Conservation (phyloP, 1,139 yeast species). For the Blastobotrys aristatus region DNA sequence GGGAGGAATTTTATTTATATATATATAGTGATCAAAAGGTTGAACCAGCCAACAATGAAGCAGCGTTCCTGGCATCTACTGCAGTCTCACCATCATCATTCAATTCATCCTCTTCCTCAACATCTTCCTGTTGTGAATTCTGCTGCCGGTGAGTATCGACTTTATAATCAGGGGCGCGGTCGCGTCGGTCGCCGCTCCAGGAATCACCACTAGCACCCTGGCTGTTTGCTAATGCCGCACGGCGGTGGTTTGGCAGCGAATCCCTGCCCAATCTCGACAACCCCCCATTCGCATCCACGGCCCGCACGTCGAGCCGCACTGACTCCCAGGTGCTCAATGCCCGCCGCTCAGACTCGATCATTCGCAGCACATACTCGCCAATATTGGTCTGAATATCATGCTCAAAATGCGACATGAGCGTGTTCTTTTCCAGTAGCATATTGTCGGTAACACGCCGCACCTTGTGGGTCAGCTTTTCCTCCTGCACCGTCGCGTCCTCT, state of each 20-base stretch:
- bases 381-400: constrained; percentile 49
- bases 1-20: too few species aligned
- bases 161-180: constrained; percentile 36
- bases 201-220: constrained; percentile 59
- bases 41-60: constrained; percentile 68
- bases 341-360: constrained; percentile 83
- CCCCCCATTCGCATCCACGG: constrained; percentile 76
- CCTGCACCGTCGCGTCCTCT: constrained; percentile 75
- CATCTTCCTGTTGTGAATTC: constrained; percentile 16
- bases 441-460: constrained; percentile 81
- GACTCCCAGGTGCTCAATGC: constrained; percentile 71
- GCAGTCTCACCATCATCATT: constrained; percentile 32
- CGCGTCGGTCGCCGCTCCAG: constrained; percentile 47
- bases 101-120: constrained; percentile 31
- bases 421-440: constrained; percentile 68
- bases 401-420: constrained; percentile 54
- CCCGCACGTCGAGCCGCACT: constrained; percentile 66
- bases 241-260: constrained; percentile 37
- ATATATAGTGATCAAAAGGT: constrained; percentile 62
- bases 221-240: constrained; percentile 34
- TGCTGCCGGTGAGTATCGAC: neutral
- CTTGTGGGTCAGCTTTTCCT: constrained; percentile 67
- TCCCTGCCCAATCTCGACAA: constrained; percentile 80
- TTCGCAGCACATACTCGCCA: constrained; percentile 58
- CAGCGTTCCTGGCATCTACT: constrained; percentile 81